Conservation (phyloP, 2,329 filamentous ascomycete genomes). For the Ophiocordyceps robertsii region DNA sequence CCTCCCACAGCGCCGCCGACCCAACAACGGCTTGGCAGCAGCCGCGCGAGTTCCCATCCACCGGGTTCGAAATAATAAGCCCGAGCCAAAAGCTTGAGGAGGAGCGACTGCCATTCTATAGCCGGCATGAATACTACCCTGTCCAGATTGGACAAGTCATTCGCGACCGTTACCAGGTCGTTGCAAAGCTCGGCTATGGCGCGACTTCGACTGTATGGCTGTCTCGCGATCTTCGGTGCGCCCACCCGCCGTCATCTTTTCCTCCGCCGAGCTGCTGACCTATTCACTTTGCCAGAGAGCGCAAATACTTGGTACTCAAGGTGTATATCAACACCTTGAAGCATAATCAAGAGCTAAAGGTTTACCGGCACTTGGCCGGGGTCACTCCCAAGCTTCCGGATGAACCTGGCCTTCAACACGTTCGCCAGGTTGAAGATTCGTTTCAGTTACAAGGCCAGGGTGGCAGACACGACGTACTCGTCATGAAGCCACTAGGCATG, state of each 20-base stretch:
- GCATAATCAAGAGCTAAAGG: conserved; percentile 14
- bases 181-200: conserved; percentile 29
- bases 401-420: conserved; percentile 14
- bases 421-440: conserved; percentile 20
- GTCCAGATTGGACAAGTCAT: conserved; percentile 20
- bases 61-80: conserved; percentile 8
- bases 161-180: conserved; percentile 18
- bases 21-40: too few species aligned
- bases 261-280: neutral
- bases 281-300: conserved; percentile 4
- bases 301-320: conserved; percentile 18
- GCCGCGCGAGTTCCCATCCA: conserved; percentile 4
- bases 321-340: conserved; percentile 16
- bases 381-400: conserved; percentile 4
- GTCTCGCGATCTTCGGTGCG: conserved; percentile 18
- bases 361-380: conserved; percentile 14
- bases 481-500: conserved; percentile 23
- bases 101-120: conserved; percentile 12
- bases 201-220: conserved; percentile 28
- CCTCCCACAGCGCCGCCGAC: too few species aligned
- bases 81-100: conserved; percentile 11
- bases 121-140: conserved; percentile 19
- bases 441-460: conserved; percentile 17
- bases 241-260: neutral
- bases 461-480: conserved; percentile 19